Evolutionary conservation across 345 rosid species (phyloP).

Genomic region (Eucalyptus grandis): DNA sequence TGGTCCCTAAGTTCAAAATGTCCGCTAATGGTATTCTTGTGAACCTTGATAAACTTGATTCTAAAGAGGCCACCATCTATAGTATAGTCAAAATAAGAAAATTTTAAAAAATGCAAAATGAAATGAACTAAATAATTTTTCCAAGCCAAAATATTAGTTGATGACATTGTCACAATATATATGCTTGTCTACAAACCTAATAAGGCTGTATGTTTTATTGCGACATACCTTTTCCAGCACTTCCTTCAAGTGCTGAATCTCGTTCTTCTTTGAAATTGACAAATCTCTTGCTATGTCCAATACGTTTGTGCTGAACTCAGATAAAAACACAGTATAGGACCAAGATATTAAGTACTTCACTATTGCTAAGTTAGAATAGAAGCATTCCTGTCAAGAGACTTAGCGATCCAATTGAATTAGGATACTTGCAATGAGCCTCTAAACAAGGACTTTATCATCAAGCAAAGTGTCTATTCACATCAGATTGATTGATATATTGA

Average conservation of each 20-base stretch:
- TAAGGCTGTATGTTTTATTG: not conserved
- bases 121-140: not conserved
- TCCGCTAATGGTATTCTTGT: not conserved
- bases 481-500: not conserved
- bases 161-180: not conserved
- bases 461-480: not conserved
- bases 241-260: constrained; percentile 36
- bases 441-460: not conserved
- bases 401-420: not conserved
- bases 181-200: not conserved
- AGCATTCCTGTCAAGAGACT: not conserved
- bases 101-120: not conserved
- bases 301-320: constrained; percentile 39
- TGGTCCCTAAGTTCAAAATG: not conserved
- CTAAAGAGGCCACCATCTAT: not conserved
- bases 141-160: not conserved
- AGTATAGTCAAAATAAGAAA: not conserved
- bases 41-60: not conserved
- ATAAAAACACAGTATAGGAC: not conserved
- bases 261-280: constrained; percentile 38
- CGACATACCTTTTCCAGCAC: constrained; percentile 43
- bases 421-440: not conserved
- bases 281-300: constrained; percentile 33
- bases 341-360: not conserved
- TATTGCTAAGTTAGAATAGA: not conserved